Base-by-base conservation (phyloP, 192 early-diverging fungal species). In the Dissophora globulifera region DNA sequence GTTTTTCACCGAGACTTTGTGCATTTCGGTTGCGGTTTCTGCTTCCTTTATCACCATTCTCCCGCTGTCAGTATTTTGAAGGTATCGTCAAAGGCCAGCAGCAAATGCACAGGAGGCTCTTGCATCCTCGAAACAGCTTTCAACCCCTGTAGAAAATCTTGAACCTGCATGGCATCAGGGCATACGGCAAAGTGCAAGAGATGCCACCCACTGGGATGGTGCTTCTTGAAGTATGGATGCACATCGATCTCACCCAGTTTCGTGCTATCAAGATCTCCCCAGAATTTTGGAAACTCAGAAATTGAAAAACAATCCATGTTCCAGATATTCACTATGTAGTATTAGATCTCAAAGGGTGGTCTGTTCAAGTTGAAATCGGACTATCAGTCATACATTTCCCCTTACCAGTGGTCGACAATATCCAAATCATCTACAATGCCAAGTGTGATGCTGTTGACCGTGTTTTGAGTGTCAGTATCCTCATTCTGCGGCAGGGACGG, bases 191-290 rank as follows among this genome's bases (percentile, higher is more conserved):
- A 49, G 48, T 49, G 48, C 48, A 9, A 26, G 48, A 23, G 48
- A 49, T 49, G 48, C 48, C 48, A 49, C 48, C 25, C 48, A 49
- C 0, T 49, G 48, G 48, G 48, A 22, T 26, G 48, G 48, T 49
- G 48, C 10, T 49, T 26, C 48, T 49, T 49, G 48, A 49, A 49
- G 48, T 51, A 51, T 51, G 50, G 16, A 51, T 51, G 50, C 27
- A 31, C 50, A 11, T 51, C 50, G 27, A 51, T 26, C 29, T 51
- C 29, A 27, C 16, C 27, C 50, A 51, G 50, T 51, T 51, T 51
- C 50, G 50, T 51, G 50, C 5, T 13, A 22, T 51, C 50, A 26
- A 27, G 50, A 51, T 16, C 50, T 52, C 31, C 23, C 0, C 6
- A 17, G 35, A 38, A 38, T 38, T 38, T 38, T 38, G 6, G 25